A percentile compares a stretch with the other conserved stretches of the same genome.
These are phyloP conservation scores for Usnea hakonensis DNA, from an alignment of 495 filamentous ascomycete genomes.

Conservation along the genomic window DNA sequence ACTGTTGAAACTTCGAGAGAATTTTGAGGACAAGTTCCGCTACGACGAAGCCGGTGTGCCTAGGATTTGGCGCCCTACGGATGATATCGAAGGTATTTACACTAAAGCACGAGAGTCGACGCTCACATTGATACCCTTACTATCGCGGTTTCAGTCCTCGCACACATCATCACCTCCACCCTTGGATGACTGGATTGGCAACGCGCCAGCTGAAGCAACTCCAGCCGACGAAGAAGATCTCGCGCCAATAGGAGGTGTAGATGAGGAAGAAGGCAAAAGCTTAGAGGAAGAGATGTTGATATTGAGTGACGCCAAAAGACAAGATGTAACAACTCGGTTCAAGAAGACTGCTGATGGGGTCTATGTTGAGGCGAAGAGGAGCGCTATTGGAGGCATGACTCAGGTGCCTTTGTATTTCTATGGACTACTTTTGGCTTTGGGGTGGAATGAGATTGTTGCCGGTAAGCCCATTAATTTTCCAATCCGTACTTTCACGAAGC, in stretches of 20 bases:
- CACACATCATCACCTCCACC: slow-evolving; percentile 67
- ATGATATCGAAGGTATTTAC: slow-evolving; percentile 94
- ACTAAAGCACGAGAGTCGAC: slow-evolving; percentile 87
- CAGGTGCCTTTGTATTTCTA: slow-evolving; percentile 96
- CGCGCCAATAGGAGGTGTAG: slow-evolving; percentile 75
- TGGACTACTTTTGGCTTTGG: slow-evolving; percentile 74
- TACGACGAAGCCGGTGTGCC: slow-evolving; percentile 95
- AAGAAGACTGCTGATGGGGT: slow-evolving; percentile 97
- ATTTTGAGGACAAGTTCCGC: slow-evolving; percentile 98
- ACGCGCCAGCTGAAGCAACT: slow-evolving; percentile 65
- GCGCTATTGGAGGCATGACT: slow-evolving; percentile 89
- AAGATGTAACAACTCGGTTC: slow-evolving; percentile 87
- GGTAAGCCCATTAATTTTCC: slow-evolving; percentile 47
- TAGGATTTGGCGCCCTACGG: slow-evolving; percentile 90
- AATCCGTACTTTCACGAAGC: neutral
- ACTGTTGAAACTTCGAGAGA: slow-evolving; percentile 89
- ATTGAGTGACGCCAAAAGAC: slow-evolving; percentile 73
- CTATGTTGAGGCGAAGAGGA: slow-evolving; percentile 93
- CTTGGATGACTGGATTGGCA: slow-evolving; percentile 72
- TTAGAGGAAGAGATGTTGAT: slow-evolving; percentile 95
- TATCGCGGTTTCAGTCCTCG: slow-evolving; percentile 72
- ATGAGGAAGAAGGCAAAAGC: slow-evolving; percentile 87
- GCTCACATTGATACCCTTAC: slow-evolving; percentile 76
- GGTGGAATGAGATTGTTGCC: slow-evolving; percentile 94
- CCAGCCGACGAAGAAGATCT: slow-evolving; percentile 85